These are phyloP conservation scores for Glonium stellatum DNA, from an alignment of 495 filamentous ascomycete species.

Conservation along the genomic window DNA sequence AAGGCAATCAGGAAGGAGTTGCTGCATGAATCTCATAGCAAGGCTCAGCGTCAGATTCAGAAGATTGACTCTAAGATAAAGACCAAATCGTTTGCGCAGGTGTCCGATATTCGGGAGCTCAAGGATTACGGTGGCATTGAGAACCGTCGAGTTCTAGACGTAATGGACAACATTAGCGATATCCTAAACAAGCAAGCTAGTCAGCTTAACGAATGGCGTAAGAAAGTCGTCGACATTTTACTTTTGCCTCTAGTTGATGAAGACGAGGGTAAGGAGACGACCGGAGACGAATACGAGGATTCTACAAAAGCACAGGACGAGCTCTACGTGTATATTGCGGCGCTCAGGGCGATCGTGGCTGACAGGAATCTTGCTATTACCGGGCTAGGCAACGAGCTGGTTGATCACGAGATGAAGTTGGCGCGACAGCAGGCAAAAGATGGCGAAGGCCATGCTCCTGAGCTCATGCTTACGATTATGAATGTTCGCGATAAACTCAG, in stretches of 20 bases:
- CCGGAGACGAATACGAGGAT: conserved; percentile 82
- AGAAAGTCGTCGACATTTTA: conserved; percentile 61
- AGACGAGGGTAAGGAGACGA: conserved; percentile 62
- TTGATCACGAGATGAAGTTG: conserved; percentile 63
- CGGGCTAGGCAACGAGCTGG: conserved; percentile 67
- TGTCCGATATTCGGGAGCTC: conserved; percentile 53
- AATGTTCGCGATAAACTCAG: conserved; percentile 48
- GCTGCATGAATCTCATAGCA: conserved; percentile 36
- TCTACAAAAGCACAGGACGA: conserved; percentile 81
- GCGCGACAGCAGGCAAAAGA: conserved; percentile 49
- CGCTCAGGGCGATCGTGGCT: conserved; percentile 63
- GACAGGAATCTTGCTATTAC: conserved; percentile 71
- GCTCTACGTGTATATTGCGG: conserved; percentile 76
- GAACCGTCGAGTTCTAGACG: conserved; percentile 48
- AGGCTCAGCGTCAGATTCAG: conserved; percentile 43
- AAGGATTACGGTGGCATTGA: conserved; percentile 55
- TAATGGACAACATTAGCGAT: conserved; percentile 47
- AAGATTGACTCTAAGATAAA: conserved; percentile 43
- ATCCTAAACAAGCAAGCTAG: conserved; percentile 63
- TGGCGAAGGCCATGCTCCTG: conserved; percentile 64
- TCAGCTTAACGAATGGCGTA: conserved; percentile 65
- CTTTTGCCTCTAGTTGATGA: conserved; percentile 73
- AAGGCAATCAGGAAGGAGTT: conserved; percentile 73
- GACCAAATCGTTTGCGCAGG: conserved; percentile 51
- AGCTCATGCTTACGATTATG: conserved; percentile 58